These are phyloP conservation scores for Xylaria curta DNA, from an alignment of 495 filamentous ascomycete species.

Conservation along the genomic window DNA sequence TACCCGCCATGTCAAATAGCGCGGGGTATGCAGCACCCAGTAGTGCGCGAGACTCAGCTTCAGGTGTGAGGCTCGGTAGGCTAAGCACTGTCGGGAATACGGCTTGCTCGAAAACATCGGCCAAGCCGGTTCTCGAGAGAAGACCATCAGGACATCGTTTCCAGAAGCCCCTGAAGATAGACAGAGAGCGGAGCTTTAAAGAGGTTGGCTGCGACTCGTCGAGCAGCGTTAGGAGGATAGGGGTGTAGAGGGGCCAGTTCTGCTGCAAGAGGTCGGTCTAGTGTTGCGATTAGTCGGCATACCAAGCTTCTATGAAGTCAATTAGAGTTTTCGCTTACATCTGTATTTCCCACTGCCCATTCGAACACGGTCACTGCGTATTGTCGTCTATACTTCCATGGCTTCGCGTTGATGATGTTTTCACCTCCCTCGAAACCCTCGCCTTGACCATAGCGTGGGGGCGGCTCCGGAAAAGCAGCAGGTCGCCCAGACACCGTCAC, in stretches of 20 bases:
- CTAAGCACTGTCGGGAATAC: constrained; percentile 74
- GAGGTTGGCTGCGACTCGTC: constrained; percentile 65
- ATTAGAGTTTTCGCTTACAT: constrained; percentile 40
- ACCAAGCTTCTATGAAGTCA: background rate
- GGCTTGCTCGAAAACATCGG: constrained; percentile 78
- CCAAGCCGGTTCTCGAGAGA: constrained; percentile 75
- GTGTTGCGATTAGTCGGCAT: constrained; percentile 16
- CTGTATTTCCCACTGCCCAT: constrained; percentile 65
- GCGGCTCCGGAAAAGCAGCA: constrained; percentile 53
- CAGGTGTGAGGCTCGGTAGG: constrained; percentile 80
- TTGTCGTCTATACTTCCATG: constrained; percentile 73
- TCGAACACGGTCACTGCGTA: constrained; percentile 68
- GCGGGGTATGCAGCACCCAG: constrained; percentile 70
- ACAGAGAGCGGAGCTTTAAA: constrained; percentile 61
- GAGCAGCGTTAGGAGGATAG: constrained; percentile 78
- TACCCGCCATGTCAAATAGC: constrained; percentile 64
- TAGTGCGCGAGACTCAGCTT: constrained; percentile 69
- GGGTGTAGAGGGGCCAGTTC: constrained; percentile 83
- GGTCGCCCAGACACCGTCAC: constrained; percentile 69
- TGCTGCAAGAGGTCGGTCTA: constrained; percentile 33
- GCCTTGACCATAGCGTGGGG: constrained; percentile 43
- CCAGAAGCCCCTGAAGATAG: constrained; percentile 66
- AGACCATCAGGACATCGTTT: constrained; percentile 60
- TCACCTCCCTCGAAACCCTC: constrained; percentile 47
- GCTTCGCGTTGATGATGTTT: constrained; percentile 63